Evolutionary conservation across 208 protist species (phyloP), one percentile per base, ranked within the genome.

Genomic region (Borovskyia barvae): DNA sequence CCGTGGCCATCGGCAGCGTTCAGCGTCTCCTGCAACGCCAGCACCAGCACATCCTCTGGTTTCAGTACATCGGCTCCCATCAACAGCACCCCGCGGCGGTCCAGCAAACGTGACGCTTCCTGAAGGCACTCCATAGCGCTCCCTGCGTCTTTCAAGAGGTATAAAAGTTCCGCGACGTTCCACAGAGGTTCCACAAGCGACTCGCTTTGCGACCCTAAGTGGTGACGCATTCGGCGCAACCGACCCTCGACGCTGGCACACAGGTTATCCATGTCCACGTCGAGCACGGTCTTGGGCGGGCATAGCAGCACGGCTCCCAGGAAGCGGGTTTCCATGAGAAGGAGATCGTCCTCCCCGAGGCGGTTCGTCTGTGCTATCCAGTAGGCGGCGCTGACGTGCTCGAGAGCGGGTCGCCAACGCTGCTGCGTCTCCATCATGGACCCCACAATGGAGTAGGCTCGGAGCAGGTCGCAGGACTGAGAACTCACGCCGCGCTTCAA

Each of bases 311-410:
- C 42, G 1, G 57, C 43, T 0, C 75, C 75, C 8, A 87, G 15
- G 48, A 87, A 70, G 17, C 67, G 60, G n/a, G 58, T 41, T 36
- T 80, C 75, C 22, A 72, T 43, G 12, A 63, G 12, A 19, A 37
- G 30, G 49, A 76, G 35, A n/a, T 60, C 47, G 15, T 67, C 60
- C 15, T 80, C 68, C 19, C 43, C 33, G 20, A 58, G 20, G 62
- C 62, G 50, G 54, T 69, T 74, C 15, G 57, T 28, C 50, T 79
- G 73, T 2, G 80, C 75, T 15, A 79, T 62, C 17, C 71, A 43
- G 50, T 82, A 64, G 3, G 80, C 80, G 14, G 75, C 64, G 69
- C 77, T 80, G 59, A 79, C 55, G 72, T 87, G 75, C 55, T 77
- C 72, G 14, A 87, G 20, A 17, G 68, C 62, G n/a, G 58, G 50